Evolutionary conservation across 768 basidiomycete species (phyloP), one percentile per base, ranked within the genome.

Genomic region (Kwoniella dendrophila): DNA sequence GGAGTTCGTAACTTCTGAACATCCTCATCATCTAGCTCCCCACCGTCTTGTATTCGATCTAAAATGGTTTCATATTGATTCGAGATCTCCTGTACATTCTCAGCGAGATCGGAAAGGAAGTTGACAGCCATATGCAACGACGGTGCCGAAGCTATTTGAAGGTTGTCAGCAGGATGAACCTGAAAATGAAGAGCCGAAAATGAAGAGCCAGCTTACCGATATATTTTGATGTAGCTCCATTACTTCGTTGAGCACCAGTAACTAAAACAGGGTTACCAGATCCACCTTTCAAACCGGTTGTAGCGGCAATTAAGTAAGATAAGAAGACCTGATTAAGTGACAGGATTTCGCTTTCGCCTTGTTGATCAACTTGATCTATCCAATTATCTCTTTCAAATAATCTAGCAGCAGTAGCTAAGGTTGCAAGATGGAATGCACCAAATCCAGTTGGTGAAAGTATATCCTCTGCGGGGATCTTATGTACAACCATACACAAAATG

Each of bases 381-480:
- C 86, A 88, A 41, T 81, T 82, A 14, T 84, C 84, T 51, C 81
- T 81, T 4, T 85, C 84, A 20, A 94, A 83, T 70, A 84, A 86
- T 66, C 85, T 84, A 26, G 92, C 87, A 0, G 91, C 86, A 4
- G 96, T 81, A 18, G 84, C 82, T 10, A 93, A 81, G 36, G 94
- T 85, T 0, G 90, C 88, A 1, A 86, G 82, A 71, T 98, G 94
- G 47, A 95, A 84, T 0, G 87, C 86, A 2, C 94, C 94, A 71
- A 91, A 95, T 3, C 90, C 89, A 1, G 90, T 73, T 2, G 80
- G 73, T 1, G 74, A 70, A 26, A 62, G 63, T 71, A 95, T 76
- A 68, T 95, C 92, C 0, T 87, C 82, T 69, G 86, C 87, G 0
- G 89, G 86, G 3, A 92, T 85, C 2, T 86, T 81, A 0, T 90